phyloP scores from a whole-genome alignment of 352 stramenopile genomes.

The Thraustochytrium striatum region DNA sequence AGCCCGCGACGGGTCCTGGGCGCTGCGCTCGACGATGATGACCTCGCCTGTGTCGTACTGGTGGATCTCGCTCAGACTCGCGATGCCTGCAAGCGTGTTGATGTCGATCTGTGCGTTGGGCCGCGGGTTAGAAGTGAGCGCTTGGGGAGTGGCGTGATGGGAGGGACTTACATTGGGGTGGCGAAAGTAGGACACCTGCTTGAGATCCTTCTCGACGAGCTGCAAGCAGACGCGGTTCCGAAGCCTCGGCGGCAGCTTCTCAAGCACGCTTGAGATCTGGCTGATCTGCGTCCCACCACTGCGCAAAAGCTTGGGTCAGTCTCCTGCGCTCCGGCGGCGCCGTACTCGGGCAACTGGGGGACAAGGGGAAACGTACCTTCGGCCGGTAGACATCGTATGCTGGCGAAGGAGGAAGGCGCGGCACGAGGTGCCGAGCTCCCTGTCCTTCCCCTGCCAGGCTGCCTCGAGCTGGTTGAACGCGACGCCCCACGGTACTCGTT shows the following conservation, averaged over 20 bases:
- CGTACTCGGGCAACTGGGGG: too few relatives aligned
- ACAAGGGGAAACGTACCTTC: too few relatives aligned
- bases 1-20: neutral
- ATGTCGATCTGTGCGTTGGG: neutral
- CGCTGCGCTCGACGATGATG: slow-evolving; percentile 9
- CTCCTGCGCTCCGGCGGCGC: too few relatives aligned
- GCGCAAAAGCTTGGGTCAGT: too few relatives aligned
- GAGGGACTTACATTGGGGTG: neutral
- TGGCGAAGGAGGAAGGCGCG: neutral
- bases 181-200: slow-evolving; percentile 1
- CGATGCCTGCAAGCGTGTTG: neutral
- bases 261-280: slow-evolving; percentile 6
- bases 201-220: slow-evolving; percentile 22
- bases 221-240: slow-evolving; percentile 24
- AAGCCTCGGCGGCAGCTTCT: neutral
- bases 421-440: neutral
- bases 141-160: neutral
- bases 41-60: slow-evolving; percentile 39
- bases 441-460: slow-evolving; percentile 2
- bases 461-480: neutral
- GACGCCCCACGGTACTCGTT: neutral
- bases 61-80: slow-evolving; percentile 8
- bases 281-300: slow-evolving; percentile 2
- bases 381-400: neutral
- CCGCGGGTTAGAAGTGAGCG: neutral